Percentiles rank a stretch among this genome's conserved stretches.
These are phyloP conservation scores for Pseudognaphalium luteoalbum DNA, from an alignment of 129 eudicot genomes.

Conservation along the genomic window DNA sequence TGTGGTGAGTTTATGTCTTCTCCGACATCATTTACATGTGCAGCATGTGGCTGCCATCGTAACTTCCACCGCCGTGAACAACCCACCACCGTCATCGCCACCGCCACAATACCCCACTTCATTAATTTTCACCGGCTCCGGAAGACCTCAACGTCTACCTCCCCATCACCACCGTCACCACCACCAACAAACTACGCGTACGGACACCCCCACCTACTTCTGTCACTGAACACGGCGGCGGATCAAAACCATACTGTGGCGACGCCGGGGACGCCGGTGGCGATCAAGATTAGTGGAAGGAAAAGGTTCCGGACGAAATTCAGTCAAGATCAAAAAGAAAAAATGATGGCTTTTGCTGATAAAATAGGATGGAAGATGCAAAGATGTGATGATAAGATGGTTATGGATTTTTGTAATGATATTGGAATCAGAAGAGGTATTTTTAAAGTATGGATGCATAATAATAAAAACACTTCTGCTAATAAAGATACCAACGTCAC, in stretches of 20 bases:
- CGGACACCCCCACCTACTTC: constrained; percentile 32
- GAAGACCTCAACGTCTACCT: constrained; percentile 30
- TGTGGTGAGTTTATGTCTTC: constrained; percentile 86
- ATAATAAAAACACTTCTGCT: constrained; percentile 64
- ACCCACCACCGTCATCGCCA: constrained; percentile 30
- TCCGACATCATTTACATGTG: constrained; percentile 59
- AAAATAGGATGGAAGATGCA: constrained; percentile 80
- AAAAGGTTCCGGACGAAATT: constrained; percentile 79
- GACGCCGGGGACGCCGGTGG: constrained; percentile 58
- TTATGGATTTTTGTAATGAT: constrained; percentile 58
- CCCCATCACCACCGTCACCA: constrained; percentile 47
- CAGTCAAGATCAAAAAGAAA: constrained; percentile 73
- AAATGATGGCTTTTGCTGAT: constrained; percentile 60
- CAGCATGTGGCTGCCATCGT: constrained; percentile 95
- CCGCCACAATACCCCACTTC: constrained; percentile 43
- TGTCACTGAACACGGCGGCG: constrained; percentile 43
- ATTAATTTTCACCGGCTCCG: constrained; percentile 44
- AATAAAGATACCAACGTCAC: constrained; percentile 33
- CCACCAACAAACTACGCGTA: constrained; percentile 42
- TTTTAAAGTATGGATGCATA: constrained; percentile 92
- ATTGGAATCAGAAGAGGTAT: constrained; percentile 63
- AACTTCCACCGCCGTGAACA: constrained; percentile 84
- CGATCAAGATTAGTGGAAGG: constrained; percentile 41
- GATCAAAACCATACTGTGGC: constrained; percentile 38
- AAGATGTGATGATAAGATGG: constrained; percentile 48